Evolutionary conservation across 140 eudicot genomes (phyloP), one percentile per base, ranked within the genome.

Genomic region (Erigeron philadelphicus): DNA sequence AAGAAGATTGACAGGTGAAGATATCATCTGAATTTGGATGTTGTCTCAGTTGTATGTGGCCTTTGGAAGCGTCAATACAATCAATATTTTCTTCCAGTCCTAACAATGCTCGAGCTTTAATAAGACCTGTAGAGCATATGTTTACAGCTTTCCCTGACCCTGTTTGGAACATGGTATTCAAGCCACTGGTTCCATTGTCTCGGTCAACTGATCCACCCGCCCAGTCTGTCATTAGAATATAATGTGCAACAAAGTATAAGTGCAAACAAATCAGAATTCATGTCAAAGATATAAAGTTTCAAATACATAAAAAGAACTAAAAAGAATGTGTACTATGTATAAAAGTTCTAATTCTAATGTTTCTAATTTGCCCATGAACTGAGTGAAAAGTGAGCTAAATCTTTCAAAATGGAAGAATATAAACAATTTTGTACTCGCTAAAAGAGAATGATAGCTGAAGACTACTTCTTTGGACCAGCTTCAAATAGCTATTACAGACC

Each of bases 71-170:
- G 25, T 75, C 71, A 31, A 52, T 69, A 49, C 42, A 75, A 52
- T 78, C 81, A 68, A 60, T n/a, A 43, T 21, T 73, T 67, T 78
- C 90, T 47, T 81, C 86, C 45, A 83, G 57, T 45, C 96, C 93
- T 80, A 89, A 76, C 76, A 93, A 82, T 59, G 83, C 65, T 65
- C 84, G 84, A 57, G 98, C 98, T 81, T 83, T 84, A 9, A 50
- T 59, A 43, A 93, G 90, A 73, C 95, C 96, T 45, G 76, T 58
- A 13, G 95, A 69, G 56, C 88, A 78, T 79, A 89, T 80, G 71
- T 69, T 83, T 21, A 93, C 96, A 15, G 83, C 70, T 68, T 87
- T 90, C 67, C 97, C 97, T 0, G 96, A 84, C 47, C 87, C 97
- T 54, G 97, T 90, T 80, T 85, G 88, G 77, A 90, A 88, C 97